Evolutionary conservation across 129 eudicot genomes (phyloP).

Genomic region (Tagetes erecta): DNA sequence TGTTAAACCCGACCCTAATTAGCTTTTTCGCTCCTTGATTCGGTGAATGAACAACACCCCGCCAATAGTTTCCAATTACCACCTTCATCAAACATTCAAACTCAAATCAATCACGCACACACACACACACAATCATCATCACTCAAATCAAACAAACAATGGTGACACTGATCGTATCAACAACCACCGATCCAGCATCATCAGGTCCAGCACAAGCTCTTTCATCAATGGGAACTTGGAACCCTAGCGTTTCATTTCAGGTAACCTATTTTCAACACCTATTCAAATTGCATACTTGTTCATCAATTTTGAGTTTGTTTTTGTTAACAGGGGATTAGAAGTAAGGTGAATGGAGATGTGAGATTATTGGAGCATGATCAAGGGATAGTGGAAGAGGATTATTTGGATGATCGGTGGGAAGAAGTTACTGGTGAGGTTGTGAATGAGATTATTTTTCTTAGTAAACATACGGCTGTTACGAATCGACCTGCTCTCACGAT

Average conservation of each 20-base stretch:
- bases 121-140: not conserved
- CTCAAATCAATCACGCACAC: not conserved
- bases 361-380: slow-evolving; percentile 78
- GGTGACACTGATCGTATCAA: slow-evolving; percentile 79
- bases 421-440: slow-evolving; percentile 65
- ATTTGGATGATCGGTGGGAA: slow-evolving; percentile 80
- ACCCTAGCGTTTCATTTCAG: slow-evolving; percentile 62
- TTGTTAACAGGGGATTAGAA: slow-evolving; percentile 52
- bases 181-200: slow-evolving; percentile 83
- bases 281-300: not conserved
- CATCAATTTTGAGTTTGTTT: not conserved
- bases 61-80: slow-evolving; percentile 23
- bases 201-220: slow-evolving; percentile 72
- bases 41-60: slow-evolving; percentile 6
- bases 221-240: slow-evolving; percentile 70
- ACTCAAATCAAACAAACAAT: slow-evolving; percentile 30
- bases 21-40: not conserved
- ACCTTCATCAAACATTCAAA: not conserved
- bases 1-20: too few relatives aligned
- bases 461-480: slow-evolving; percentile 79
- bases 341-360: slow-evolving; percentile 62
- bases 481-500: slow-evolving; percentile 87
- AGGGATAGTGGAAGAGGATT: slow-evolving; percentile 77
- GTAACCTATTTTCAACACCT: slow-evolving; percentile 21
- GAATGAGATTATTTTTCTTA: slow-evolving; percentile 66